A percentile compares a stretch with the other conserved stretches of the same genome.
Conservation (phyloP, 345 rosid genomes). For the Citrus glauca region DNA sequence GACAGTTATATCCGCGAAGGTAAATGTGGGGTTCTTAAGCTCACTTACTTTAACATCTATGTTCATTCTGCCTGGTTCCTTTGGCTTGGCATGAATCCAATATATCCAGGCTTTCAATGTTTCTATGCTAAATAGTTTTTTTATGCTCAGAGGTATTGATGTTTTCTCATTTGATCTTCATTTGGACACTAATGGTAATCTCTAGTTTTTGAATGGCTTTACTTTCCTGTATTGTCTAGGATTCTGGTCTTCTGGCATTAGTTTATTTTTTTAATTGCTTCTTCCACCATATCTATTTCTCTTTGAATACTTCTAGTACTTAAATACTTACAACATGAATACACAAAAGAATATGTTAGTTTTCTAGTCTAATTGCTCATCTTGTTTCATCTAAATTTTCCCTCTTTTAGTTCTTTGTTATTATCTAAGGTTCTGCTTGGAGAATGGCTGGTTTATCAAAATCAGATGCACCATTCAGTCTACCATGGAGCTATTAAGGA, state of each 20-base stretch:
- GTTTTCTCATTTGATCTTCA: not conserved
- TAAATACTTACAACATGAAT: not conserved
- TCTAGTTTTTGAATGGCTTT: not conserved
- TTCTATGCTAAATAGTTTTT: not conserved
- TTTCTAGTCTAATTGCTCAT: not conserved
- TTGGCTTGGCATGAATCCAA: not conserved
- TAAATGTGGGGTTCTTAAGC: not conserved
- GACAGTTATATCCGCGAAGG: constrained; percentile 11
- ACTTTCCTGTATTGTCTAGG: not conserved
- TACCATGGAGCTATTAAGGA: not conserved
- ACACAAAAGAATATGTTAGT: not conserved
- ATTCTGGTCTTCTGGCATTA: not conserved
- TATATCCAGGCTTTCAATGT: not conserved
- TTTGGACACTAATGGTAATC: not conserved
- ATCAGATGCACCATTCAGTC: not conserved
- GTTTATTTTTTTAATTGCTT: no score
- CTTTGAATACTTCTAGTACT: not conserved
- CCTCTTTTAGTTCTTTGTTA: not conserved
- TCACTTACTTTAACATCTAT: not conserved
- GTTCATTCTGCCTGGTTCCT: not conserved
- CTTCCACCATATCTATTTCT: not conserved
- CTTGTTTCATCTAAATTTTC: not conserved
- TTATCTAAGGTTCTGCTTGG: not conserved
- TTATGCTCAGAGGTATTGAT: not conserved
- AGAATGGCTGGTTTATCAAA: not conserved